Evolutionary conservation across 108 stramenopile genomes (phyloP), one percentile per base, ranked within the genome.

Genomic region (Craspedostauros australis): DNA sequence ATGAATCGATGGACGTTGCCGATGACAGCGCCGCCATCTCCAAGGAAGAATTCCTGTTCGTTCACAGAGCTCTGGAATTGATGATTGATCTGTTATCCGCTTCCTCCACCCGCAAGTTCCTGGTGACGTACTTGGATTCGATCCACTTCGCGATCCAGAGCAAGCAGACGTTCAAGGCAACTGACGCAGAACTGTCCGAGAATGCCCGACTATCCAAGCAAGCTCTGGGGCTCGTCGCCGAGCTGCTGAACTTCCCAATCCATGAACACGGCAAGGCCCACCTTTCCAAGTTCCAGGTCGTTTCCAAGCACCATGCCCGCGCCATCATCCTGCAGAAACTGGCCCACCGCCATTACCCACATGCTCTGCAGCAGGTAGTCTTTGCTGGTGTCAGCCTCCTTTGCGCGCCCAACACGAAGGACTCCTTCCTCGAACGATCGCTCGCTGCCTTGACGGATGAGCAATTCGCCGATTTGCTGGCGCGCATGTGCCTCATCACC

Each of bases 311-410:
- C 50, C 69, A 86, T 64, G 34, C 12, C 23, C 60, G 80, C 39
- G 68, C 84, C 21, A 68, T 66, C 9, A 59, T 73, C 9, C 46
- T 91, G 9, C 93, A 95, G 66, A 82, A 86, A 41, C 60, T 95
- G 62, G 76, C 72, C 18, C 69, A 88, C 56, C 64, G 74, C 28
- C 67, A 89, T 45, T 88, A 75, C 60, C 60, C 62, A 5, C 46
- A 80, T 21, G 63, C 67, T 2, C 43, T 87, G 11, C 45, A 69
- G 21, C 83, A 82, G 32, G 50, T 91, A 15, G 69, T 87, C 6
- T 86, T 75, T 54, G 77, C 84, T 21, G 79, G 84, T 19, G 76
- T 85, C 6, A 84, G 78, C 26, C 39, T 74, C 15, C 41, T 83
- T 7, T 73, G 77, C 51, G 39, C 56, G 20, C 33, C 52, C 27